Conservation (phyloP, 768 basidiomycete species). For the Royoungia palumana region DNA sequence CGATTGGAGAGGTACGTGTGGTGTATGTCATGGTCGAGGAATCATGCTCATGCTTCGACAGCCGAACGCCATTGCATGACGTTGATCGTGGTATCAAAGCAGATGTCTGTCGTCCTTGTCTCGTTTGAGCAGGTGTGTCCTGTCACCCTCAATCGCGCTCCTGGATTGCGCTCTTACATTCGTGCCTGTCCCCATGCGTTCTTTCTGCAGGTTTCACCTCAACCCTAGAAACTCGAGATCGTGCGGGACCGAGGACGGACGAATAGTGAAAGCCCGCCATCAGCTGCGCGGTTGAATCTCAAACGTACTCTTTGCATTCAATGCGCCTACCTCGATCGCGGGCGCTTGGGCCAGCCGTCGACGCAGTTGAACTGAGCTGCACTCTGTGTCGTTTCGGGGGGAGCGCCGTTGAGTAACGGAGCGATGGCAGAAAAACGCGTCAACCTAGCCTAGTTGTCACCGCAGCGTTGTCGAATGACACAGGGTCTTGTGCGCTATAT, state of each 20-base stretch:
- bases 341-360: slow-evolving; percentile 67
- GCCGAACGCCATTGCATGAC: slow-evolving; percentile 50
- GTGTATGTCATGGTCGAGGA: not conserved
- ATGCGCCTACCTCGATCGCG: slow-evolving; percentile 62
- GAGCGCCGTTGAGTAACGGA: slow-evolving; percentile 55
- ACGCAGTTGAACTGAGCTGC: slow-evolving; percentile 71
- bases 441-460: slow-evolving; percentile 11
- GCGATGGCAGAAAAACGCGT: slow-evolving; percentile 48
- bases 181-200: not conserved
- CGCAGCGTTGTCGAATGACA: slow-evolving; percentile 7
- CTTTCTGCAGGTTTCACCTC: slow-evolving; percentile 55
- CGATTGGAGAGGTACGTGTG: slow-evolving; percentile 44
- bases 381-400: slow-evolving; percentile 54
- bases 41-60: slow-evolving; percentile 12
- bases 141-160: too few species aligned
- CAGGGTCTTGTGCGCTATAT: slow-evolving; percentile 8
- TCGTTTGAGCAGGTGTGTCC: slow-evolving; percentile 27
- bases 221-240: slow-evolving; percentile 69
- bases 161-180: too few species aligned
- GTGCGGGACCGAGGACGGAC: slow-evolving; percentile 48
- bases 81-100: slow-evolving; percentile 47
- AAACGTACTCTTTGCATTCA: slow-evolving; percentile 70
- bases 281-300: slow-evolving; percentile 26
- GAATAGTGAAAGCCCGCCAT: slow-evolving; percentile 16
- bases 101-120: slow-evolving; percentile 42